A percentile compares a stretch with the other conserved stretches of the same genome.
Evolutionary conservation across 2,329 filamentous ascomycete genomes (phyloP).

Genomic region (Xylariales sp.): DNA sequence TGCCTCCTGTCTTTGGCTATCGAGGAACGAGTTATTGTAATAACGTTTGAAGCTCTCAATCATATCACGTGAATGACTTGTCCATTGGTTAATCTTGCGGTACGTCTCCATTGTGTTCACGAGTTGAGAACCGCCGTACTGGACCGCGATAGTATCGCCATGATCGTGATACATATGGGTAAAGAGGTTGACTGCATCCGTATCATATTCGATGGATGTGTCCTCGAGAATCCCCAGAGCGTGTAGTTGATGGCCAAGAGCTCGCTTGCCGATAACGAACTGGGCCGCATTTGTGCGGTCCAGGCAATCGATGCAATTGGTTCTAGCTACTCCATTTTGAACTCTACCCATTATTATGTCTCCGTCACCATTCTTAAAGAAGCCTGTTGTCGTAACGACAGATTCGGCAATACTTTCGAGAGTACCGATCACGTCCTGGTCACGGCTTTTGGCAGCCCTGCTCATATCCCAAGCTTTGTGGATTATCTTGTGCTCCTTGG

Average conservation of each 20-base stretch:
- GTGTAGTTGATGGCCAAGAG: constrained; percentile 90
- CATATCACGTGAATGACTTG: constrained; percentile 96
- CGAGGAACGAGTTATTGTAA: constrained; percentile 98
- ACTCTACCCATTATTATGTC: constrained; percentile 73
- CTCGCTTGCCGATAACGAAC: constrained; percentile 96
- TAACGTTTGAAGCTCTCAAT: constrained; percentile 99
- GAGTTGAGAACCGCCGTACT: constrained; percentile 96
- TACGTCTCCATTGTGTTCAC: constrained; percentile 99
- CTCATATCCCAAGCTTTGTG: constrained; percentile 99
- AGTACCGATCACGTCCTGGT: constrained; percentile 93
- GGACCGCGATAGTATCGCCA: constrained; percentile 95
- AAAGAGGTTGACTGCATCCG: constrained; percentile 94
- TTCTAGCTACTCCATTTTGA: constrained; percentile 92
- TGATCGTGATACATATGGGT: constrained; percentile 99
- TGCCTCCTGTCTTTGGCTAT: constrained; percentile 96
- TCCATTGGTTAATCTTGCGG: constrained; percentile 99
- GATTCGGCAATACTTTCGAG: constrained; percentile 90
- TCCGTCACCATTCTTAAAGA: constrained; percentile 92
- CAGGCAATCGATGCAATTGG: constrained; percentile 97
- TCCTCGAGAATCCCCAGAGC: constrained; percentile 87
- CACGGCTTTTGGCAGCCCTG: constrained; percentile 88
- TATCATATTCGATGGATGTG: constrained; percentile 88
- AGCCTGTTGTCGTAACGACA: constrained; percentile 85
- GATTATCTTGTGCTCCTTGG: constrained; percentile 83
- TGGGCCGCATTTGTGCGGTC: constrained; percentile 98